Base-by-base conservation (phyloP, 139 green algal species). In the Desmodesmus armatus region DNA sequence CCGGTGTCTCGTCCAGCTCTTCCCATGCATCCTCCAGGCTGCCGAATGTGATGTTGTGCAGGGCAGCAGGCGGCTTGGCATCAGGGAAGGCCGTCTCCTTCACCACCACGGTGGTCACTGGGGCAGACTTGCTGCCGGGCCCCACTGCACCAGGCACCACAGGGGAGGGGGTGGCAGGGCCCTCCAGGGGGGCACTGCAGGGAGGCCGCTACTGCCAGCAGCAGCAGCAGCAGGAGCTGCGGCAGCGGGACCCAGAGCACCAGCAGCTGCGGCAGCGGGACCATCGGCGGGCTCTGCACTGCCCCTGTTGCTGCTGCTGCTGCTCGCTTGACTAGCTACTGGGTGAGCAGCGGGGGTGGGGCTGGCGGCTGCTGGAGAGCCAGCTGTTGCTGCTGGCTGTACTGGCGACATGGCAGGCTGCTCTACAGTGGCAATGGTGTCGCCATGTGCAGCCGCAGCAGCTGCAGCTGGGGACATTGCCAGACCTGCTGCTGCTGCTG, bases 391-490 rank as follows among this genome's bases (percentile, higher is more conserved):
- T 39, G 19, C 39, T 23, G 73, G 47, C 5, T 23, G 31, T 40
- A 43, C 29, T 66, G 47, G 51, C 23, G 78, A 43, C 2, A 43
- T 84, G 29, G 37, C 44, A 35, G 78, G 78, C 3, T 43, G 62
- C 62, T 75, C 60, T 29, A 66, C 78, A 35, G 78, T 6, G 17
- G 78, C 58, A 15, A 33, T 29, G 53, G 72, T 77, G 44, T 51
- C 51, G 25, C 44, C 40, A 79, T 43, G 63, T 80, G 83, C 83
- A 69, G 58, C 53, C 62, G 83, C 43, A 75, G 79, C 23, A 37
- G 71, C 35, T 70, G 53, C 40, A 7, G 29, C 13, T 33, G 31
- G 5, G 33, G 75, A 33, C 27, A 40, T 23, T 31, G 40, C 37
- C 17, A 15, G 39, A 55, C 25, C 70, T 78, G 40, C 74, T 81